Base-by-base conservation (phyloP, 2,329 filamentous ascomycete species). In the Tolypocladium pustulatum region DNA sequence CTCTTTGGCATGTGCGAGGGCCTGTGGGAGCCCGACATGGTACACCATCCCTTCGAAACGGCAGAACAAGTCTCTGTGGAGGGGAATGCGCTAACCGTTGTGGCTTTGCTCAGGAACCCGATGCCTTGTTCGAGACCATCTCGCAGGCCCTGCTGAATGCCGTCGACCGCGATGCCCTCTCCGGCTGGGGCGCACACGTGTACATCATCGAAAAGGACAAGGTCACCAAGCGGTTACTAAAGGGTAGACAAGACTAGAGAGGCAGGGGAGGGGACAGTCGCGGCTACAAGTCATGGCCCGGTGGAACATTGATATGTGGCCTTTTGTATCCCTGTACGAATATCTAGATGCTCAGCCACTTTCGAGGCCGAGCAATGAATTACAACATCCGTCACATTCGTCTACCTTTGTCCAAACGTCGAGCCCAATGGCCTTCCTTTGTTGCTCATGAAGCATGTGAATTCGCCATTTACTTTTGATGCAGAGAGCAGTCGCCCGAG, bases 161-260 rank as follows among this genome's bases (percentile, higher is more conserved):
- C 61, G 90, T 97, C 60, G 94, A 99, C 76, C 85, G 94, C 78
- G 94, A 99, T 76, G 94, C 94, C 57, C 81, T 99, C 63, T 97
- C 93, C 41, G 94, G 94, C 64, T 97, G 94, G 94, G 94, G 94
- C 72, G 94, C 94, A 43, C 91, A 99, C 72, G 94, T 99, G 67
- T 99, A 97, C 79, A 96, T 99, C 71, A 96, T 99, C 75, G 94
- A 97, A 82, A 99, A 99, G 84, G 92, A 96, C 80, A 97, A 97
- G 89, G 90, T 99, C 63, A 97, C 94, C 70, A 97, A 97, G 88
- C 84, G 94, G 74, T 85, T 99, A 86, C 81, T 99, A 75, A 97
- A 97, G 86, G 92, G 92, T 72, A 86, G 92, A 80, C 93, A 97
- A 80, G 93, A 97, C 75, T 92, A 90, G 63, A 90, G 63, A 66